Evolutionary conservation across 2,329 filamentous ascomycete genomes (phyloP).

Genomic region (Ascosphaera apis): DNA sequence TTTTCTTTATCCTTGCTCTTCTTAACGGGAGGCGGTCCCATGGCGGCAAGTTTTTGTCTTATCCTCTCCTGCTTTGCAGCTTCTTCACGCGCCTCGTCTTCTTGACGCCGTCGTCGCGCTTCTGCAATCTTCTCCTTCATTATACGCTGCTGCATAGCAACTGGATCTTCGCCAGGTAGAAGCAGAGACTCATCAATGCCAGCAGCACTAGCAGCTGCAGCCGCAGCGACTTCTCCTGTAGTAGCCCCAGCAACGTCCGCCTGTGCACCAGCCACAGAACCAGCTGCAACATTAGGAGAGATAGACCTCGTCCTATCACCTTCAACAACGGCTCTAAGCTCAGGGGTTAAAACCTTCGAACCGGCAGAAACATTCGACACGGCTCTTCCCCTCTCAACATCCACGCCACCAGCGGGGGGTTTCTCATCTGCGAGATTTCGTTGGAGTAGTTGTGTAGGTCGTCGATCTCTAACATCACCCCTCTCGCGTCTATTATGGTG

Average conservation of each 20-base stretch:
- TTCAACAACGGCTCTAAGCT: background rate
- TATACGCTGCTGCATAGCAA: slow-evolving; percentile 33
- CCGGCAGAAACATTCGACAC: slow-evolving; percentile 10
- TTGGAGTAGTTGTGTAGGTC: too few relatives aligned
- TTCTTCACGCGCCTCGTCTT: slow-evolving; percentile 32
- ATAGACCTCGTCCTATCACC: too few relatives aligned
- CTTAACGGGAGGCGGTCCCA: slow-evolving; percentile 22
- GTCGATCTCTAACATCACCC: too few relatives aligned
- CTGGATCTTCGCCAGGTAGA: slow-evolving; percentile 16
- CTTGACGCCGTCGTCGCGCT: slow-evolving; percentile 29
- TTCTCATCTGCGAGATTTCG: too few relatives aligned
- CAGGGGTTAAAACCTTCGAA: slow-evolving; percentile 1
- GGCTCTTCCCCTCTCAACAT: slow-evolving; percentile 10
- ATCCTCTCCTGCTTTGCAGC: slow-evolving; percentile 35
- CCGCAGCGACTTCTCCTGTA: too few relatives aligned
- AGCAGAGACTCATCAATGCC: slow-evolving; percentile 5
- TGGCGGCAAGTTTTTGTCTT: slow-evolving; percentile 29
- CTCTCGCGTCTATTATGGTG: too few relatives aligned
- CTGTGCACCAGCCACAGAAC: too few relatives aligned
- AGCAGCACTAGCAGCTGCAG: slow-evolving; percentile 4
- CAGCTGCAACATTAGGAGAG: background rate
- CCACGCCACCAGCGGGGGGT: too few relatives aligned
- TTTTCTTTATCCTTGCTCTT: slow-evolving; percentile 9
- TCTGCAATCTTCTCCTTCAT: slow-evolving; percentile 37
- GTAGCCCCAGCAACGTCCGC: too few relatives aligned